Evolutionary conservation across 352 stramenopile genomes (phyloP), one percentile per base, ranked within the genome.

Genomic region (Aphanomyces invadans): DNA sequence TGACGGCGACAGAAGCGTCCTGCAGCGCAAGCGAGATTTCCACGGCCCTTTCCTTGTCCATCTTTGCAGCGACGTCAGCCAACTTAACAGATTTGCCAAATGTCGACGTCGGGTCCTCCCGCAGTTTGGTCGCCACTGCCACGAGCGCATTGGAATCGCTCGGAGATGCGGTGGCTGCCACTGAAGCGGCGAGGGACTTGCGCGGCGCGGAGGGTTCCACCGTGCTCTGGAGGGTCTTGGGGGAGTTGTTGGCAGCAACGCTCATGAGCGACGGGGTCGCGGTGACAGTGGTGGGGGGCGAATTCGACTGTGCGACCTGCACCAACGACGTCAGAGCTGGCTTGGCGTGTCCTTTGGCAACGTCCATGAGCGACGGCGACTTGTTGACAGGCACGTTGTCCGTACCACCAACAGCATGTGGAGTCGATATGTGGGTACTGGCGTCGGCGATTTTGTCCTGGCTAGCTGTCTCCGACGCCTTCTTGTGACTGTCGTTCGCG

Each of bases 11-110:
- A 0, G 78, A 79, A 25, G 73, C 73, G 23, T 66, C 70, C 1
- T 69, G 61, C 4, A 89, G 69, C 21, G 71, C 72, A 2, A 23
- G 36, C 12, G 81, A 70, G 23, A 88, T 71, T 7, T 65, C 57
- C 5, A 49, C 65, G 21, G 51, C 56, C 10, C 83, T 73, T 70
- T 88, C 78, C 0, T 72, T 54, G 45, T 86, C 70, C 12, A 89
- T 80, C 21, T 82, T 73, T 21, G 76, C 56, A 1, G 83, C 81
- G n/a, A 89, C 33, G 12, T 70, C 61, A n/a, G 71, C 51, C 21
- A 84, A 38, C 53, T 69, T 76, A 17, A 17, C 29, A 12, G 32
- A 62, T 38, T 32, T 74, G 70, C 17, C 26, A 36, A 31, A 28
- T 29, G 26, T 9, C 59, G 12, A 44, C 26, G 19, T 28, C n/a